Evolutionary conservation across 371 early-diverging fungal species (phyloP).

Genomic region (Fennellomyces sp.): DNA sequence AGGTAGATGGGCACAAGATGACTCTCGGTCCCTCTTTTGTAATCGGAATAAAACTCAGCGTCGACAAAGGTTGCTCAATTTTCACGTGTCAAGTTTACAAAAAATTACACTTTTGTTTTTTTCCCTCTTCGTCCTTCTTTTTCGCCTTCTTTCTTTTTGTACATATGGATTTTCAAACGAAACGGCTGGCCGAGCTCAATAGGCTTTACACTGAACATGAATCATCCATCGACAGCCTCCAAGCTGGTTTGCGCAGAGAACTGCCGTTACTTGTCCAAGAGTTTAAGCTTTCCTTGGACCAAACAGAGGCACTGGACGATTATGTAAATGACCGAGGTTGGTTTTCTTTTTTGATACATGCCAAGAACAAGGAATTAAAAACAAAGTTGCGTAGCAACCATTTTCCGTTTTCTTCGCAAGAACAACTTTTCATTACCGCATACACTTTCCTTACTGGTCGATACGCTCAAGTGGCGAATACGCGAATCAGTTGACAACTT

Average conservation of each 20-base stretch:
- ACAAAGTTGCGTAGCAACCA: conserved; percentile 29
- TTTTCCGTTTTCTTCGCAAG: conserved; percentile 46
- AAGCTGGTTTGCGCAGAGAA: conserved; percentile 38
- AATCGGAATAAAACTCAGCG: too few relatives aligned
- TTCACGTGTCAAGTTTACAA: too few relatives aligned
- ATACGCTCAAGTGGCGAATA: conserved; percentile 47
- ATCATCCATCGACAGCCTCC: conserved; percentile 32
- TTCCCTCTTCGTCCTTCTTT: conserved; percentile 4
- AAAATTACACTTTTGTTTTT: background rate
- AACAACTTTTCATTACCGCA: conserved; percentile 37
- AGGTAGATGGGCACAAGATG: too few relatives aligned
- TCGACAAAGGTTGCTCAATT: too few relatives aligned
- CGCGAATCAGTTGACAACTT: conserved; percentile 27
- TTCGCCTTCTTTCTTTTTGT: conserved; percentile 5
- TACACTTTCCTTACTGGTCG: conserved; percentile 36
- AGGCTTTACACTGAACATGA: conserved; percentile 25
- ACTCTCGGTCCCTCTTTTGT: too few relatives aligned
- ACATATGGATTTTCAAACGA: conserved; percentile 22
- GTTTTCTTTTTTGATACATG: background rate
- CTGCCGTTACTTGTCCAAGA: conserved; percentile 42
- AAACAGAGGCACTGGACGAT: conserved; percentile 28
- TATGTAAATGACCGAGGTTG: conserved; percentile 43
- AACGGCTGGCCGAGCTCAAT: conserved; percentile 22
- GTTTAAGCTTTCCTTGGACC: conserved; percentile 23
- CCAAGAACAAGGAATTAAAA: background rate